Conservation (phyloP, 1,284 basidiomycete genomes). For the Apiotrichum porosum region DNA sequence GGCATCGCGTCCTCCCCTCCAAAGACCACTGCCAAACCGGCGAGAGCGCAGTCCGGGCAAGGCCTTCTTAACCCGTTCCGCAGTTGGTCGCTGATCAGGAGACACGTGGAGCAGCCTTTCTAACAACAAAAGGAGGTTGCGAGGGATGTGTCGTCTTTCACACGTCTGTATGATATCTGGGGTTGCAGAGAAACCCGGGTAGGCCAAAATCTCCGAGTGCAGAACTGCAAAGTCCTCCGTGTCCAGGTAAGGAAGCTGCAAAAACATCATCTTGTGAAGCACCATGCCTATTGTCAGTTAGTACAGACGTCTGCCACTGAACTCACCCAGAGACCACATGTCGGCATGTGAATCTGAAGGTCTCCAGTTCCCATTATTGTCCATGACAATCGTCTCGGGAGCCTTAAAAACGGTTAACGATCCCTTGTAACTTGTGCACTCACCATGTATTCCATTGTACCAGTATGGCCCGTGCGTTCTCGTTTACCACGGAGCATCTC, state of each 20-base stretch:
- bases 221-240: slow-evolving; percentile 59
- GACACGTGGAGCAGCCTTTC: slow-evolving; percentile 63
- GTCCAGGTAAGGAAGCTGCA: slow-evolving; percentile 70
- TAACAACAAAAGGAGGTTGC: slow-evolving; percentile 63
- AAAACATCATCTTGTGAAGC: slow-evolving; percentile 83
- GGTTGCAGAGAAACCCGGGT: slow-evolving; percentile 69
- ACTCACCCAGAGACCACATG: slow-evolving; percentile 54
- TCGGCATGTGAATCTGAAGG: slow-evolving; percentile 74
- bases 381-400: slow-evolving; percentile 66
- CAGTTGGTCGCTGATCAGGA: slow-evolving; percentile 61
- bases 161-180: slow-evolving; percentile 56
- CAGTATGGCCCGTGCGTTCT: slow-evolving; percentile 79
- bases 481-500: slow-evolving; percentile 70
- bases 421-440: too few relatives aligned
- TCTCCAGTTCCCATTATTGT: slow-evolving; percentile 56
- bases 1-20: background rate
- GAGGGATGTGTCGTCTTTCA: slow-evolving; percentile 63
- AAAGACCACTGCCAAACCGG: background rate
- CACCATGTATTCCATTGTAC: slow-evolving; percentile 65
- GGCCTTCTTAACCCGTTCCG: slow-evolving; percentile 57
- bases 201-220: slow-evolving; percentile 67
- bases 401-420: slow-evolving; percentile 45
- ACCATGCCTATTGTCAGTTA: slow-evolving; percentile 62
- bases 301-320: background rate
- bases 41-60: slow-evolving; percentile 1